A percentile compares a stretch with the other conserved stretches of the same genome.
Evolutionary conservation across 305 asterid genomes (phyloP).

Genomic region (Andrographis paniculata): DNA sequence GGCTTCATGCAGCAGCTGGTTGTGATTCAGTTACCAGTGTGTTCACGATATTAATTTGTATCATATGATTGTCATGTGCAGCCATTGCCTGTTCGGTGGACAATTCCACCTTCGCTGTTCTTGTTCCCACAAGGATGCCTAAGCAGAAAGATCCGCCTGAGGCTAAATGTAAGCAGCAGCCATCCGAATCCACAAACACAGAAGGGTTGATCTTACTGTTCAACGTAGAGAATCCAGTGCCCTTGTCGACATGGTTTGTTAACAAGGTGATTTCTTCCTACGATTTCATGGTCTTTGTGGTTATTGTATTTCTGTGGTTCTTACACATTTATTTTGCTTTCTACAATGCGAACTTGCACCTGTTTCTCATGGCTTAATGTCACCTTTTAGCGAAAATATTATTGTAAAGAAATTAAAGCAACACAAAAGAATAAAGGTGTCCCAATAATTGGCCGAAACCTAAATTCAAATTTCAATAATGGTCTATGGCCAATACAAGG

Average conservation of each 20-base stretch:
- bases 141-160: slow-evolving; percentile 21
- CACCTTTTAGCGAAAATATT: too few species aligned
- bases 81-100: slow-evolving; percentile 65
- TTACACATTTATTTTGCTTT: background rate
- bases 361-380: too few species aligned
- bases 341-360: background rate
- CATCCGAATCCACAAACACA: too few species aligned
- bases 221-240: slow-evolving; percentile 56
- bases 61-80: slow-evolving; percentile 30
- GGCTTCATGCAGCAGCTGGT: too few species aligned
- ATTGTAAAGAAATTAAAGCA: too few species aligned
- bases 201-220: slow-evolving; percentile 67
- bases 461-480: too few species aligned
- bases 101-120: slow-evolving; percentile 64
- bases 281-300: background rate
- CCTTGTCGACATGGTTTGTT: slow-evolving; percentile 67
- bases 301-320: background rate
- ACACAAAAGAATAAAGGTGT: too few species aligned
- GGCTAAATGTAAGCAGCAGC: slow-evolving; percentile 20
- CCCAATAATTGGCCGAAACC: too few species aligned
- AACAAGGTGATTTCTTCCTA: slow-evolving; percentile 45
- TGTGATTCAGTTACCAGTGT: too few species aligned
- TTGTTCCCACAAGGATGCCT: slow-evolving; percentile 37
- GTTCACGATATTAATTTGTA: background rate
- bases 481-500: too few species aligned